phyloP scores from a whole-genome alignment of 2,329 filamentous ascomycete species.

The Ilyonectria robusta region DNA sequence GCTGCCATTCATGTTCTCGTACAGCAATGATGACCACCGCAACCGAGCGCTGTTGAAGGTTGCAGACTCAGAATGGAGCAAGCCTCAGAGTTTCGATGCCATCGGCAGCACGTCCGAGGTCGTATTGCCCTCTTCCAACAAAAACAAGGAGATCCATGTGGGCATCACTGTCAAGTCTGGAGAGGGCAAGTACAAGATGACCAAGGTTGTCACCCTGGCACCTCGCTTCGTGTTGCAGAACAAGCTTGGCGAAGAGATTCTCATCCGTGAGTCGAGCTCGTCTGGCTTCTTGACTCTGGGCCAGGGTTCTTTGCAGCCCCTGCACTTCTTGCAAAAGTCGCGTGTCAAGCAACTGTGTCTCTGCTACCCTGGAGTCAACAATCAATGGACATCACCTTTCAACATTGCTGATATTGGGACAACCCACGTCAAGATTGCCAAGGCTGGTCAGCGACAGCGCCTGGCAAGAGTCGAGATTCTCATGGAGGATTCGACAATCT shows the following conservation, averaged over 20 bases:
- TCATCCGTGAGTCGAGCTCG: constrained; percentile 92
- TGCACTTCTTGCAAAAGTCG: constrained; percentile 90
- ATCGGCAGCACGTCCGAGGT: constrained; percentile 95
- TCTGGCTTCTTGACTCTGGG: constrained; percentile 86
- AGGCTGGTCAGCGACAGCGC: constrained; percentile 88
- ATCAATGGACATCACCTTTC: constrained; percentile 98
- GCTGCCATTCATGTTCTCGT: constrained; percentile 96
- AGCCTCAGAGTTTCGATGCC: constrained; percentile 97
- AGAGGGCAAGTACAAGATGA: constrained; percentile 97
- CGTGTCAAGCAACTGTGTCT: constrained; percentile 90
- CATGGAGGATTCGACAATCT: constrained; percentile 94
- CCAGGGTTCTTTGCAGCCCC: constrained; percentile 83
- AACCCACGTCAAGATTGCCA: constrained; percentile 93
- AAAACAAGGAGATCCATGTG: constrained; percentile 86
- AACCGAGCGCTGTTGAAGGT: constrained; percentile 92
- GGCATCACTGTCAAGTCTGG: constrained; percentile 92
- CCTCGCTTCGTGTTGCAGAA: constrained; percentile 96
- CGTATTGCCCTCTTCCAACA: constrained; percentile 80
- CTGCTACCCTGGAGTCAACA: constrained; percentile 94
- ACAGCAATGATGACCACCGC: constrained; percentile 86
- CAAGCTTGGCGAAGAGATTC: constrained; percentile 88
- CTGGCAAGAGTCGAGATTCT: constrained; percentile 90
- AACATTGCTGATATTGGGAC: constrained; percentile 96
- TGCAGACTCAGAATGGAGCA: constrained; percentile 94
- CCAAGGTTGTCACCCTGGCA: constrained; percentile 93